These are phyloP conservation scores for Craterostigma plantagineum DNA, from an alignment of 257 asterid genomes.

Conservation along the genomic window DNA sequence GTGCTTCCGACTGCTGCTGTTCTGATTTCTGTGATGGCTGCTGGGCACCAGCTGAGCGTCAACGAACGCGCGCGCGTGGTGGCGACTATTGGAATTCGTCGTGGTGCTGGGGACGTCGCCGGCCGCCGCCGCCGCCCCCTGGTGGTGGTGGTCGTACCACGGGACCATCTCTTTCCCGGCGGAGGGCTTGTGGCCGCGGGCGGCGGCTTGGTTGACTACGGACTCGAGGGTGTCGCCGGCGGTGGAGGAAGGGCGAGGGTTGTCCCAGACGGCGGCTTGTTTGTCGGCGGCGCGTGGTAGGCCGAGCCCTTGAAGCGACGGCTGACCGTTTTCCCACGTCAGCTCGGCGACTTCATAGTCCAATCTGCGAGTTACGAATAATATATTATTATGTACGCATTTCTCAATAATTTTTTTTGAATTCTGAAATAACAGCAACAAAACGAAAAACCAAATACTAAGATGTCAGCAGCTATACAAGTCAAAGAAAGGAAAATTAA, in stretches of 20 bases:
- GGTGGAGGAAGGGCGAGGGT: conserved; percentile 42
- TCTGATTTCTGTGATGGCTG: too few relatives aligned
- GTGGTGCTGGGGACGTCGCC: conserved; percentile 8
- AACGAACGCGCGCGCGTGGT: conserved; percentile 8
- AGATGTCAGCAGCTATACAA: too few relatives aligned
- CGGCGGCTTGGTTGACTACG: conserved; percentile 59
- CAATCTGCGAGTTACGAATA: conserved; percentile 29
- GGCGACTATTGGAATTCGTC: conserved; percentile 2
- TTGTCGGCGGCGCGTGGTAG: conserved; percentile 25
- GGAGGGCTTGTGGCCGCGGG: conserved; percentile 11
- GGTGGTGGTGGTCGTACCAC: conserved; percentile 22
- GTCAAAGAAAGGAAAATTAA: too few relatives aligned
- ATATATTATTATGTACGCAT: too few relatives aligned
- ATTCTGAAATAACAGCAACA: too few relatives aligned
- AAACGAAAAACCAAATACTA: background rate
- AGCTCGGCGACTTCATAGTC: conserved; percentile 62
- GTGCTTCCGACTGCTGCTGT: conserved; percentile 3
- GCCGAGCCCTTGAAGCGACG: conserved; percentile 50
- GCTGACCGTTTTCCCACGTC: conserved; percentile 63
- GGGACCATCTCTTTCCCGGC: conserved; percentile 16
- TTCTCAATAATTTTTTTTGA: too few relatives aligned
- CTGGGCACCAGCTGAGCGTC: conserved; percentile 89
- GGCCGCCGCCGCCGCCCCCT: conserved; percentile 6
- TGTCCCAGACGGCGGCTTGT: conserved; percentile 28
- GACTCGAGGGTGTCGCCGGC: conserved; percentile 77